phyloP scores from a whole-genome alignment of 257 asterid genomes.

The Anisodus acutangulus region DNA sequence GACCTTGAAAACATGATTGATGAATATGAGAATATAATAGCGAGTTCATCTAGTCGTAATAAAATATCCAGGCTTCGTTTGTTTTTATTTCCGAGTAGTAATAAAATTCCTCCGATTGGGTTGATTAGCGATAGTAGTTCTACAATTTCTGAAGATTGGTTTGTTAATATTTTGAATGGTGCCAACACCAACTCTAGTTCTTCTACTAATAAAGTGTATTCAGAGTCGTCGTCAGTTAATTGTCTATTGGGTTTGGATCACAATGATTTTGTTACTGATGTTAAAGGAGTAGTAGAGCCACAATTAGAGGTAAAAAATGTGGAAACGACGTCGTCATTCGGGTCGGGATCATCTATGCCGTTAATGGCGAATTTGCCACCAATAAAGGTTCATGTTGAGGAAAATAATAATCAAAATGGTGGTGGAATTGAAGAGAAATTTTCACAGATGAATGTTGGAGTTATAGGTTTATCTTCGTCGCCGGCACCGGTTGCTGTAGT shows the following conservation, averaged over 20 bases:
- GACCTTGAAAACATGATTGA: constrained; percentile 94
- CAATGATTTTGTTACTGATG: constrained; percentile 38
- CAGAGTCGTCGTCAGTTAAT: constrained; percentile 82
- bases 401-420: constrained; percentile 47
- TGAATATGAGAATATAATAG: constrained; percentile 75
- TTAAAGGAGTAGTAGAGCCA: constrained; percentile 49
- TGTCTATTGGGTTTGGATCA: constrained; percentile 75
- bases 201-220: constrained; percentile 46
- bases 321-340: constrained; percentile 81
- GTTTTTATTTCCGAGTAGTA: constrained; percentile 39
- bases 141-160: constrained; percentile 86
- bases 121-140: constrained; percentile 37
- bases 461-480: constrained; percentile 30
- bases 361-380: constrained; percentile 77
- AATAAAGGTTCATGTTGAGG: constrained; percentile 73
- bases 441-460: constrained; percentile 59
- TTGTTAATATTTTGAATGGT: constrained; percentile 76
- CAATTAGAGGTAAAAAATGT: constrained; percentile 38
- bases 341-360: constrained; percentile 79
- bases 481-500: constrained; percentile 1
- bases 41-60: neutral
- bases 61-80: constrained; percentile 69
- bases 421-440: constrained; percentile 87
- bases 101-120: constrained; percentile 40
- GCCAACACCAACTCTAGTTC: constrained; percentile 37